Percentiles rank a stretch among this genome's conserved stretches.
phyloP scores from a whole-genome alignment of 441 rosid species.

The Brassica hybrid region DNA sequence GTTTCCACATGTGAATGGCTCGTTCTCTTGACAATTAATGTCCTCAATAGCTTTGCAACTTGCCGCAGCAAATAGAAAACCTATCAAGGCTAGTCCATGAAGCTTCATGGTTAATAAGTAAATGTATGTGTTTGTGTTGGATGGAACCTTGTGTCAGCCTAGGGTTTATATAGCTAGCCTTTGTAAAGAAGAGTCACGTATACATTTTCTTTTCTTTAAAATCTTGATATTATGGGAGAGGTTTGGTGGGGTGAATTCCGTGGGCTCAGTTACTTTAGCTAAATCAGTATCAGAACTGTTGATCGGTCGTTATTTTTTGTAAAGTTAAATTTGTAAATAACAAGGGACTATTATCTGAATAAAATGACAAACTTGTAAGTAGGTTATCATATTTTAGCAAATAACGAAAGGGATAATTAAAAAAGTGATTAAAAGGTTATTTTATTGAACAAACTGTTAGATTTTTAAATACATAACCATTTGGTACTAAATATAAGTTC shows the following conservation, averaged over 20 bases:
- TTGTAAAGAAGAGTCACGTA: not conserved
- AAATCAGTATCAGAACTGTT: not conserved
- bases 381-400: not conserved
- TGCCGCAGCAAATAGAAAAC: not conserved
- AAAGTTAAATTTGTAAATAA: not conserved
- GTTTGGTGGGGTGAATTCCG: not conserved
- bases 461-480: not conserved
- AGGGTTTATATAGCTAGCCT: conserved; percentile 6
- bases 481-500: not conserved
- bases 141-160: not conserved
- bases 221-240: not conserved
- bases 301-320: not conserved
- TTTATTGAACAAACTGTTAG: not conserved
- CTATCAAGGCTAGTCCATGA: not conserved
- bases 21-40: not conserved
- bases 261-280: not conserved
- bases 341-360: not conserved
- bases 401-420: not conserved
- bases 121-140: not conserved
- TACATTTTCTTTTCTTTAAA: not conserved
- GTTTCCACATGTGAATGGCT: not conserved
- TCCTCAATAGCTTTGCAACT: not conserved
- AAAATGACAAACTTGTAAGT: not conserved
- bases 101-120: not conserved
- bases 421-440: not conserved